Conservation (phyloP, 2,329 filamentous ascomycete genomes). For the Colletotrichum sp. region DNA sequence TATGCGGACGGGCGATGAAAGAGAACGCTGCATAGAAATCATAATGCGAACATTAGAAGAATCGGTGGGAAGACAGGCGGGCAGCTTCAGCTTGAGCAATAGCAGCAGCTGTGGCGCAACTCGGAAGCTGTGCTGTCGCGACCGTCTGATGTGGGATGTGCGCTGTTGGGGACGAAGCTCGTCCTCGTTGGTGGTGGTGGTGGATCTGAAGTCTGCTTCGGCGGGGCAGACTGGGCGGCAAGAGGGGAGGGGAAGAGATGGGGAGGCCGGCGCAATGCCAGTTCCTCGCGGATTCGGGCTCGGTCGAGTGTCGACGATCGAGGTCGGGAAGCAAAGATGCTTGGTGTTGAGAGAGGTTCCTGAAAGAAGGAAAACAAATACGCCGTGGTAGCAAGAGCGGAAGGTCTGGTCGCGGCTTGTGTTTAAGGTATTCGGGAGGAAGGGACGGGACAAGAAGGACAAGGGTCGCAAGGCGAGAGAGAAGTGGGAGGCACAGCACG, state of each 20-base stretch:
- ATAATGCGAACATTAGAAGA: slow-evolving; percentile 52
- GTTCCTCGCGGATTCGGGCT: background rate
- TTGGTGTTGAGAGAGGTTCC: background rate
- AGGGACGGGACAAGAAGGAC: slow-evolving; percentile 17
- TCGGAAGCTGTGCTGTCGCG: slow-evolving; percentile 9
- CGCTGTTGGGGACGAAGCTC: background rate
- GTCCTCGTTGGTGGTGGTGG: background rate
- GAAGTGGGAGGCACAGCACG: background rate
- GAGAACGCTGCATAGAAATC: slow-evolving; percentile 67
- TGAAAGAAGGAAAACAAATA: background rate
- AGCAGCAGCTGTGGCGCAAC: slow-evolving; percentile 28
- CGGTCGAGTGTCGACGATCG: background rate
- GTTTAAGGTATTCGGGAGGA: slow-evolving; percentile 22
- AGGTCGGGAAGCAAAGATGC: background rate
- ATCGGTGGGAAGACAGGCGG: slow-evolving; percentile 30
- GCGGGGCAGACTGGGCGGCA: slow-evolving; percentile 11
- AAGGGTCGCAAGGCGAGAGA: slow-evolving; percentile 9
- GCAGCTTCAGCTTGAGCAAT: slow-evolving; percentile 32
- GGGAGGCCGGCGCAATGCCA: slow-evolving; percentile 12
- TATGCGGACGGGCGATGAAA: slow-evolving; percentile 66
- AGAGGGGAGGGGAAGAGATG: background rate
- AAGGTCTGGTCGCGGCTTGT: background rate
- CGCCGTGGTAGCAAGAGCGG: background rate
- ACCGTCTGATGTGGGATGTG: background rate
- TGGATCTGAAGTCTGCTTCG: background rate